phyloP scores from a whole-genome alignment of 164 flowering plant species.

The Chimonanthus salicifolius region DNA sequence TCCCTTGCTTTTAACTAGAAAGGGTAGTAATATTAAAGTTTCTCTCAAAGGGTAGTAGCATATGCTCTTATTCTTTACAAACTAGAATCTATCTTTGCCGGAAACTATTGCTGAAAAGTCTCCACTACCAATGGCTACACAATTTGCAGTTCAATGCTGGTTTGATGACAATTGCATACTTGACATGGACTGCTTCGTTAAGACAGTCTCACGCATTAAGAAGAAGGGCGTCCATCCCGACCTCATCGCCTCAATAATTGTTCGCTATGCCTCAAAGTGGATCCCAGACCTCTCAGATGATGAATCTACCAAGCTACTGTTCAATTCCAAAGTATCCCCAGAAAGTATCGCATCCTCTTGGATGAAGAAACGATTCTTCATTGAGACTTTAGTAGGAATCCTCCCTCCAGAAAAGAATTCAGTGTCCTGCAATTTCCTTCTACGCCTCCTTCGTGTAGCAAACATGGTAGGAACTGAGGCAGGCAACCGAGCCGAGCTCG shows the following conservation, averaged over 20 bases:
- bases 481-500: constrained; percentile 48
- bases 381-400: constrained; percentile 68
- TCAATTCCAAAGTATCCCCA: constrained; percentile 18
- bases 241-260: constrained; percentile 70
- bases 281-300: constrained; percentile 62
- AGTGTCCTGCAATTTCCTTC: constrained; percentile 71
- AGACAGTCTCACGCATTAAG: constrained; percentile 56
- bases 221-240: constrained; percentile 74
- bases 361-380: constrained; percentile 71
- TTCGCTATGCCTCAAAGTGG: constrained; percentile 85
- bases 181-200: constrained; percentile 77
- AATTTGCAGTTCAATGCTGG: constrained; percentile 38
- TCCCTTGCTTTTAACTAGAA: too few relatives aligned
- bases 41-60: too few relatives aligned
- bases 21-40: too few relatives aligned
- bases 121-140: constrained; percentile 17
- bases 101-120: constrained; percentile 18
- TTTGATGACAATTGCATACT: constrained; percentile 63
- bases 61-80: neutral
- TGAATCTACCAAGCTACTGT: constrained; percentile 1
- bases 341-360: constrained; percentile 50
- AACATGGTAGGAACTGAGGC: constrained; percentile 63
- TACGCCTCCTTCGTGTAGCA: constrained; percentile 61
- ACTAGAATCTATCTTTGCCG: constrained; percentile 26
- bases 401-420: constrained; percentile 73